Conservation (phyloP, 176 grass and related monocot species). For the Carex scoparia region DNA sequence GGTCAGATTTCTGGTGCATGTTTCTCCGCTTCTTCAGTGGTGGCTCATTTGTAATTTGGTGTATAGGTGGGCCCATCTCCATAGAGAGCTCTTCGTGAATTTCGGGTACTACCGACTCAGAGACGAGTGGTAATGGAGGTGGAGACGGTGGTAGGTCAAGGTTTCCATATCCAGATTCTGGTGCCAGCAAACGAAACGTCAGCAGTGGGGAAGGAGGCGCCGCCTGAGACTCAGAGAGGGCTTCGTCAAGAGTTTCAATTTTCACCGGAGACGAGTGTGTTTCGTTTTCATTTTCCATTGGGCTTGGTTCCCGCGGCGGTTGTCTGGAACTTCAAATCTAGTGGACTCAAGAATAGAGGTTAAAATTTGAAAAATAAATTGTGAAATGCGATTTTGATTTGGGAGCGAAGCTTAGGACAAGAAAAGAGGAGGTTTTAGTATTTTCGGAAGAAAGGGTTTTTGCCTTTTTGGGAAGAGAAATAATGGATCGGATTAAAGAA, state of each 20-base stretch:
- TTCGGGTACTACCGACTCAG: background rate
- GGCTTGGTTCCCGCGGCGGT: background rate
- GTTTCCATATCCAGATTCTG: background rate
- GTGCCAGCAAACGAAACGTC: background rate
- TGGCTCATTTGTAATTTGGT: background rate
- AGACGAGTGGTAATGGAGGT: background rate
- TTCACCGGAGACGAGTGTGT: background rate
- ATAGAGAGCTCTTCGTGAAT: background rate
- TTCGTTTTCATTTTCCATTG: background rate
- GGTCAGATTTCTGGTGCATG: background rate
- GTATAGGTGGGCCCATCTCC: background rate
- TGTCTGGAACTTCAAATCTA: too few species aligned
- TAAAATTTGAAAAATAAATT: too few species aligned
- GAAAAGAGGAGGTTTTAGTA: too few species aligned
- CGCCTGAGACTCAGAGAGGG: too few species aligned
- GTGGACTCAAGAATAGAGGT: too few species aligned
- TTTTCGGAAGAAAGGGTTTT: too few species aligned
- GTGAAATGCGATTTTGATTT: too few species aligned
- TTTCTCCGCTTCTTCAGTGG: background rate
- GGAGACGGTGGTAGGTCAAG: background rate
- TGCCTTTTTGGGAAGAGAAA: too few species aligned
- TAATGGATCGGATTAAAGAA: too few species aligned
- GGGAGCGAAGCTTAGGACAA: too few species aligned
- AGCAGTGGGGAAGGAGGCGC: background rate
- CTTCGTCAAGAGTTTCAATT: background rate